These are phyloP conservation scores for Metarhizium sp. DNA, from an alignment of 2,329 filamentous ascomycete species.

Conservation along the genomic window DNA sequence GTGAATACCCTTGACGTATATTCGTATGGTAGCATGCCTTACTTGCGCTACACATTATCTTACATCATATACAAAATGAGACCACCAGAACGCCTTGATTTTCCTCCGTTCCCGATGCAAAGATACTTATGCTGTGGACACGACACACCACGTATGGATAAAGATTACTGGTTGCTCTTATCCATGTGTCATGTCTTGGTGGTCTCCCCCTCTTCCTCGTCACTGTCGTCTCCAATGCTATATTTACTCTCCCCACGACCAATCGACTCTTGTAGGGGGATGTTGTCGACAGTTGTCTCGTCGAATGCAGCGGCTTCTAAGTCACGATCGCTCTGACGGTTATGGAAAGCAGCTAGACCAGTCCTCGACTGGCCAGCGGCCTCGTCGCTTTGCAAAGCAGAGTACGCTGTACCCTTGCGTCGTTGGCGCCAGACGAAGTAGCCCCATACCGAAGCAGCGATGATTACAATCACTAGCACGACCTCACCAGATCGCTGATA, in stretches of 20 bases:
- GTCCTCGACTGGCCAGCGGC: constrained; percentile 21
- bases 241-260: constrained; percentile 37
- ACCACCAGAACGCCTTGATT: constrained; percentile 1
- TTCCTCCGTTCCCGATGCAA: neutral
- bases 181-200: constrained; percentile 2
- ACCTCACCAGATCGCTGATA: constrained; percentile 84
- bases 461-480: constrained; percentile 70
- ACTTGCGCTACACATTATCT: neutral
- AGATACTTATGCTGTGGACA: neutral
- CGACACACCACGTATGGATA: neutral
- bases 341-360: constrained; percentile 38
- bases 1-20: neutral
- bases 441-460: constrained; percentile 67
- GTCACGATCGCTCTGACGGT: constrained; percentile 37
- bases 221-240: constrained; percentile 47
- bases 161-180: neutral
- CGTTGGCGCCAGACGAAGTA: constrained; percentile 58
- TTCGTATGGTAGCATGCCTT: neutral
- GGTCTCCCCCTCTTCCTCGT: constrained; percentile 31
- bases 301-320: constrained; percentile 57
- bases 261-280: constrained; percentile 41
- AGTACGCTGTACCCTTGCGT: constrained; percentile 45
- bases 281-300: constrained; percentile 54
- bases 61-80: neutral
- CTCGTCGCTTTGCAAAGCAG: constrained; percentile 34